Conservation (phyloP, 2,329 filamentous ascomycete species). For the Nemania sp. region DNA sequence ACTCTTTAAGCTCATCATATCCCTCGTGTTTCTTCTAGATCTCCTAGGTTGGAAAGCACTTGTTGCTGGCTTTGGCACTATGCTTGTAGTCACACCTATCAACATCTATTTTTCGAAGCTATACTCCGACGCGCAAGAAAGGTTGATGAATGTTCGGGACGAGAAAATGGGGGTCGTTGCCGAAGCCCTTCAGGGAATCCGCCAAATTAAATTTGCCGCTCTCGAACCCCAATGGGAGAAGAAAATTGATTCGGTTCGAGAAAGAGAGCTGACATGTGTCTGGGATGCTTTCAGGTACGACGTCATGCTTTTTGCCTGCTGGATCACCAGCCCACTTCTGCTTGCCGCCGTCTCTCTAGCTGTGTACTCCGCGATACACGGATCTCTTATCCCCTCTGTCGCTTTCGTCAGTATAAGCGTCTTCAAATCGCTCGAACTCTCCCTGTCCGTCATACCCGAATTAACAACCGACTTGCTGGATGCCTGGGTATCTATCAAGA, state of each 20-base stretch:
- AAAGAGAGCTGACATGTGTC: slow-evolving; percentile 67
- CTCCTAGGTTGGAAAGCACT: slow-evolving; percentile 74
- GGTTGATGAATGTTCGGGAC: slow-evolving; percentile 75
- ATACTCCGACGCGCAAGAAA: slow-evolving; percentile 67
- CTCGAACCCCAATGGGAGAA: slow-evolving; percentile 74
- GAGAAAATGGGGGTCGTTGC: slow-evolving; percentile 75
- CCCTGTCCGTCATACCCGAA: slow-evolving; percentile 72
- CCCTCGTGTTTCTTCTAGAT: slow-evolving; percentile 66
- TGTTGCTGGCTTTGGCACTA: slow-evolving; percentile 65
- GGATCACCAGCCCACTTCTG: slow-evolving; percentile 73
- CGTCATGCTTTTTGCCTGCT: slow-evolving; percentile 65
- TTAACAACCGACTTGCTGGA: slow-evolving; percentile 72
- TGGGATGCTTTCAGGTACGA: slow-evolving; percentile 70
- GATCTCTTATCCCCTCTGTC: slow-evolving; percentile 68
- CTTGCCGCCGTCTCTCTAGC: slow-evolving; percentile 72
- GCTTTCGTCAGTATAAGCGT: slow-evolving; percentile 79
- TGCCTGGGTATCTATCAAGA: slow-evolving; percentile 70
- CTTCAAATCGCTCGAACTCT: slow-evolving; percentile 73
- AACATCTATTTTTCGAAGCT: slow-evolving; percentile 69
- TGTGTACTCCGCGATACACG: slow-evolving; percentile 67
- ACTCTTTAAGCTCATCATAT: slow-evolving; percentile 65
- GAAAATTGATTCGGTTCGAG: slow-evolving; percentile 66
- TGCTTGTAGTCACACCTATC: slow-evolving; percentile 66
- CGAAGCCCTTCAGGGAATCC: slow-evolving; percentile 76
- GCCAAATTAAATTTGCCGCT: slow-evolving; percentile 84